Evolutionary conservation across 305 asterid species (phyloP), one percentile per base, ranked within the genome.

Genomic region (Fraxinus sp.): DNA sequence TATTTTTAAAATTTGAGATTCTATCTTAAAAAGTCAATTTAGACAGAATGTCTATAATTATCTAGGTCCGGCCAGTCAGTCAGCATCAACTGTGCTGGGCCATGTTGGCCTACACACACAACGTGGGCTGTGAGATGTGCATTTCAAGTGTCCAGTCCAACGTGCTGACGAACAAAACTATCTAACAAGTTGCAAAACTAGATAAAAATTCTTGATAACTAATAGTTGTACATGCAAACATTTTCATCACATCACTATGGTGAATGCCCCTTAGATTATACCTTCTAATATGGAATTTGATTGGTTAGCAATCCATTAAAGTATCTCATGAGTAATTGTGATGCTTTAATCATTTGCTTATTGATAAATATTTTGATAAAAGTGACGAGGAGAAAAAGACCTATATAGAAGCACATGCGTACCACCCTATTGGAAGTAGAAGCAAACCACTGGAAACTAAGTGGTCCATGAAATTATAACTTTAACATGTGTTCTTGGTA

Each of bases 401-500:
- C 26, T 80, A 85, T 59, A 82, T 77, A 78, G 84, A 86, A 35
- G 97, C 97, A 92, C 98, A 92, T 94, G 98, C 92, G 90, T 26
- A 85, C 91, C 98, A 91, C 93, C 91, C 86, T 74, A 79, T 79
- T 84, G 76, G 77, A 49, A 80, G 13, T 75, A 33, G 88, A 82
- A 84, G 77, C 41, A 82, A 85, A 81, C 79, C 88, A 75, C 55
- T 79, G 39, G 79, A 66, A 79, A 79, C 87, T 55, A 85, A 81
- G 91, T 84, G 89, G 90, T 83, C 62, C 86, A 87, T 81, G 87
- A 89, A 86, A 86, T 86, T 82, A 77, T 81, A 30, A 52, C 77
- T 35, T 82, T 59, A 78, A 88, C 91, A 84, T 30, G 16, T 4
- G 62, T 82, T 41, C 84, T 86, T 68, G 84, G 86, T 41, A 55